Conservation (phyloP, 257 asterid species). For the Penstemon newberryi region DNA sequence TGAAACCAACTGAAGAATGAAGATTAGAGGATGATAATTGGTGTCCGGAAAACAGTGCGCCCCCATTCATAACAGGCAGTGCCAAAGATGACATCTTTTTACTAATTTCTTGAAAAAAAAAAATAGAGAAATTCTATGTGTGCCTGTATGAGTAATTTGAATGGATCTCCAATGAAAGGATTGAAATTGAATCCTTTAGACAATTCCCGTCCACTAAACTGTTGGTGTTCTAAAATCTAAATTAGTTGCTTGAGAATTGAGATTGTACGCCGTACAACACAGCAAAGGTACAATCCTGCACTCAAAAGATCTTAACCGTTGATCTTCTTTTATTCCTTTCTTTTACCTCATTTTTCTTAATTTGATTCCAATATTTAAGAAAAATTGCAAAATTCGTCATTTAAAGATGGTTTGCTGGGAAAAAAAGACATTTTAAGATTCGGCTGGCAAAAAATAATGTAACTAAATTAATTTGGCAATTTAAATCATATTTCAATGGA, state of each 20-base stretch:
- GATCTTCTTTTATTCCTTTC: too few species aligned
- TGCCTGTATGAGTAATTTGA: slow-evolving; percentile 4
- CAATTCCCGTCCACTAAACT: slow-evolving; percentile 36
- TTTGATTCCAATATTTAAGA: too few species aligned
- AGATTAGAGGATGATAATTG: slow-evolving; percentile 34
- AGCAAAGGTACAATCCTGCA: neutral
- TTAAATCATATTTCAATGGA: too few species aligned
- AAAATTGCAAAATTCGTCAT: too few species aligned
- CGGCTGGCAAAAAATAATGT: too few species aligned
- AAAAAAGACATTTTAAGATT: too few species aligned
- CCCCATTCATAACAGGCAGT: slow-evolving; percentile 39
- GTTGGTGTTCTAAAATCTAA: neutral
- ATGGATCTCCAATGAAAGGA: neutral
- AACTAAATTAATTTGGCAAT: too few species aligned
- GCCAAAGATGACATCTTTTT: slow-evolving; percentile 46
- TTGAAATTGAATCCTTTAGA: slow-evolving; percentile 19
- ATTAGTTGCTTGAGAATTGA: slow-evolving; percentile 10
- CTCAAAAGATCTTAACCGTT: too few species aligned
- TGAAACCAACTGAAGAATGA: slow-evolving; percentile 40
- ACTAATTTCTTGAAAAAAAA: neutral
- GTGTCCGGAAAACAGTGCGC: slow-evolving; percentile 30
- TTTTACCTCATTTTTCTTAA: too few species aligned
- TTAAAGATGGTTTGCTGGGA: too few species aligned
- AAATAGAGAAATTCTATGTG: neutral
- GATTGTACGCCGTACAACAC: neutral